These are phyloP conservation scores for Paramecium octaurelia DNA, from an alignment of 73 alveolate genomes.

Conservation along the genomic window DNA sequence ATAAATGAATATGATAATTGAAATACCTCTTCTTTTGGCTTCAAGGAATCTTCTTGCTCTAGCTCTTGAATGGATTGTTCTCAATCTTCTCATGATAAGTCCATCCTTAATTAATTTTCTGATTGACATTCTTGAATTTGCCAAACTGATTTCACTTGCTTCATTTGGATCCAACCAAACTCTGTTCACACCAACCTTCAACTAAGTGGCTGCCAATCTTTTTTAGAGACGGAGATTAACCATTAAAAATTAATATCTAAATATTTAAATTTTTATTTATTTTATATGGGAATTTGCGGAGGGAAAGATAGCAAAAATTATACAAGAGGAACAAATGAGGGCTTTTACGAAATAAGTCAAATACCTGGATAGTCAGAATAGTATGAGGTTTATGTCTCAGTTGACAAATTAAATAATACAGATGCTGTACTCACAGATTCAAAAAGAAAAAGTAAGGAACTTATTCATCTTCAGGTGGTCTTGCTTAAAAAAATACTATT, in stretches of 20 bases:
- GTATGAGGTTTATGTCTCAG: no score
- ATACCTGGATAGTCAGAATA: no score
- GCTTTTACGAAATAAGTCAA: not conserved
- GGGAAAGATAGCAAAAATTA: not conserved
- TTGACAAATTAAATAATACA: no score
- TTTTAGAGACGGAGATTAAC: slow-evolving; percentile 85
- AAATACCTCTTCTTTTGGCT: slow-evolving; percentile 78
- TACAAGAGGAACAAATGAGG: no score
- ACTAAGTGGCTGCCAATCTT: slow-evolving; percentile 90
- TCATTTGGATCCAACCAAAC: slow-evolving; percentile 99
- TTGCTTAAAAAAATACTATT: not conserved
- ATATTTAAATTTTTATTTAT: not conserved
- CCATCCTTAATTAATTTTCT: slow-evolving; percentile 96
- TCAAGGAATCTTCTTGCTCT: slow-evolving; percentile 89
- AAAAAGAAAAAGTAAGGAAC: no score
- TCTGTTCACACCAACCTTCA: slow-evolving; percentile 90
- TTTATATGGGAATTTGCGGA: not conserved
- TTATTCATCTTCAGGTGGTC: no score
- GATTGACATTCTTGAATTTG: slow-evolving; percentile 90
- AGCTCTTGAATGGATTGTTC: slow-evolving; percentile 94
- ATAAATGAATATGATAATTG: not conserved
- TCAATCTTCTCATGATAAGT: slow-evolving; percentile 93
- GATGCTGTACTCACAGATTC: no score
- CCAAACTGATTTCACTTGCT: slow-evolving; percentile 91
- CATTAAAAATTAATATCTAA: slow-evolving; percentile 62